These are phyloP conservation scores for Phytophthora pinifolia DNA, from an alignment of 352 stramenopile genomes.

Conservation along the genomic window DNA sequence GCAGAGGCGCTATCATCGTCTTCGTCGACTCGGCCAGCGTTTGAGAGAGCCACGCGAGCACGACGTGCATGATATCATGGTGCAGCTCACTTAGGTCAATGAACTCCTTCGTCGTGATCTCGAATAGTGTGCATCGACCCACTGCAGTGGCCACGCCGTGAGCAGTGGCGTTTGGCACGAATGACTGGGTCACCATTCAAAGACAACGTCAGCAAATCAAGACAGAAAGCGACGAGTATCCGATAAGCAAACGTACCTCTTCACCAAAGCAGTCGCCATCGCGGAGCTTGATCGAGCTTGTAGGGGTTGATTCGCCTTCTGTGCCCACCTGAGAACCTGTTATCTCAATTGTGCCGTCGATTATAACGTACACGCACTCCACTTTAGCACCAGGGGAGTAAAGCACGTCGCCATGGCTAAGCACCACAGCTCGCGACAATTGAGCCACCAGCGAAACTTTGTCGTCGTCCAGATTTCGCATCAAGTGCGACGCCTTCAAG, in stretches of 20 bases:
- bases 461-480: conserved; percentile 83
- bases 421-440: conserved; percentile 59
- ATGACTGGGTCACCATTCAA: conserved; percentile 45
- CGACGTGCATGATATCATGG: conserved; percentile 80
- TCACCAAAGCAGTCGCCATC: conserved; percentile 82
- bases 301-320: neutral
- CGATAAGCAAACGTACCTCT: conserved; percentile 42
- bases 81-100: conserved; percentile 80
- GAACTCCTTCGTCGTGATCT: conserved; percentile 76
- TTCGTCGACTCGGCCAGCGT: conserved; percentile 70
- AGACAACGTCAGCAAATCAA: neutral
- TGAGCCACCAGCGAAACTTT: conserved; percentile 81
- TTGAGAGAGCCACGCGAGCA: conserved; percentile 77
- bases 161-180: conserved; percentile 56
- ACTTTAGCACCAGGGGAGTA: conserved; percentile 48
- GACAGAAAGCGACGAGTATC: too few species aligned
- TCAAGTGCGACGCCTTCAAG: conserved; percentile 79
- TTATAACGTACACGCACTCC: conserved; percentile 60
- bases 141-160: conserved; percentile 45
- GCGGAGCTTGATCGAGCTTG: conserved; percentile 49
- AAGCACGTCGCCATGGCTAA: conserved; percentile 59
- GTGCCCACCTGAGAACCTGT: conserved; percentile 14
- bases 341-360: conserved; percentile 73
- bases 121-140: conserved; percentile 64
- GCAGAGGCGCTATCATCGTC: conserved; percentile 59